Base-by-base conservation (phyloP, 2,329 filamentous ascomycete species). In the Colletotrichum abscissum region DNA sequence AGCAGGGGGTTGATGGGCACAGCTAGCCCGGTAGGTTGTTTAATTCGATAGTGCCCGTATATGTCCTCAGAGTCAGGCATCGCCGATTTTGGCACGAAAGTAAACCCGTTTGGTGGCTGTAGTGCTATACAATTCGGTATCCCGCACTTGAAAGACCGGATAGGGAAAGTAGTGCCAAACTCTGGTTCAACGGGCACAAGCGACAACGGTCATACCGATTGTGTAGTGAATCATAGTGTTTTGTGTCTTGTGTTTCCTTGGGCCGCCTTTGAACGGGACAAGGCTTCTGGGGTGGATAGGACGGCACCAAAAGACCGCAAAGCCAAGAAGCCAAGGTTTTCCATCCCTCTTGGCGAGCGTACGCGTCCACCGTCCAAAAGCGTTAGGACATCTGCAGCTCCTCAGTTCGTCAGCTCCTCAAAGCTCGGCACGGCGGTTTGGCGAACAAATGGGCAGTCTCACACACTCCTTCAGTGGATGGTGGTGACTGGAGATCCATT, bases 321-420 rank as follows among this genome's bases (percentile, higher is more conserved):
- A 49, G 63, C 63, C 52, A 66, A 66, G 55, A 49, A 22, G 38
- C 70, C 66, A 35, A 56, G 59, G 63, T 65, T 69, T 67, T 65
- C 19, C 42, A 11, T 68, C 46, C 8, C 68, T 67, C 73, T 75
- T 75, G 73, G 73, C 73, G 64, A 30, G 72, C 72, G 72, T 75
- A 75, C 74, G 74, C 73, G 74, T 74, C 59, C 74, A 75, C 67
- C 42, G 28, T 72, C 74, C 57, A 63, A 74, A 75, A 74, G 67
- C 64, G 74, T 75, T 74, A 75, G 72, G 57, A 72, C 69, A 22
- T 54, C 72, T 74, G 72, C 74, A 74, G 60, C 68, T 72, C 63
- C 59, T 62, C 59, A 74, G 60, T 65, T 72, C 63, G 56, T 62
- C 59, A 66, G 71, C 38, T 42, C 3, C 3, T 42, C 38, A 42